Conservation (phyloP, 148 eudicot genomes). For the Rhododendron ovatum region DNA sequence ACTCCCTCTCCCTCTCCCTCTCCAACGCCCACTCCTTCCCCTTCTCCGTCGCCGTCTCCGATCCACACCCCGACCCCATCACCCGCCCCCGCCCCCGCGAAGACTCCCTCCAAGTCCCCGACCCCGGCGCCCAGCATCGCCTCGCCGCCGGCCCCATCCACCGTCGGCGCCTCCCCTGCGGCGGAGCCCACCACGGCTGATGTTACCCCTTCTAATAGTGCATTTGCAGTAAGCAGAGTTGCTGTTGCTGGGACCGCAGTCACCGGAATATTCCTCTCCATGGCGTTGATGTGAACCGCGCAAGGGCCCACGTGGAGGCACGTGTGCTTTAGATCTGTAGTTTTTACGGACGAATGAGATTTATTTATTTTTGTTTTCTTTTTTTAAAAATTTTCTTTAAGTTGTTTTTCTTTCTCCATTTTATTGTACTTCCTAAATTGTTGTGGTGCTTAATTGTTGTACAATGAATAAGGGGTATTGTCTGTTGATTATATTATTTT, state of each 20-base stretch:
- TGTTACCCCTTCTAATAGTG: conserved; percentile 8
- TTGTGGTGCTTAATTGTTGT: background rate
- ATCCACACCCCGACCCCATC: conserved; percentile 20
- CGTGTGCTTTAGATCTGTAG: conserved; percentile 17
- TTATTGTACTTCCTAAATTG: background rate
- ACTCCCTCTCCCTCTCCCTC: conserved; percentile 21
- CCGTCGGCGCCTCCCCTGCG: conserved; percentile 4
- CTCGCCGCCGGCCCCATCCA: conserved; percentile 5
- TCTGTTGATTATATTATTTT: background rate
- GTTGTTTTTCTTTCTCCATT: background rate
- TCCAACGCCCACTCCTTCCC: conserved; percentile 19
- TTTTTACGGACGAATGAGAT: conserved; percentile 21
- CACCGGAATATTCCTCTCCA: conserved; percentile 24
- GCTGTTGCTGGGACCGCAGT: conserved; percentile 31
- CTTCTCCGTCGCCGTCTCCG: conserved; percentile 17
- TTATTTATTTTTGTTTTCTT: conserved; percentile 1
- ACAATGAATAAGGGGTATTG: background rate
- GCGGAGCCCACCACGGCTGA: conserved; percentile 6
- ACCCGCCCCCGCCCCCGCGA: background rate
- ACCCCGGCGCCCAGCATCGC: conserved; percentile 3
- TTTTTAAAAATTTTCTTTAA: background rate
- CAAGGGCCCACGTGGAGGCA: background rate
- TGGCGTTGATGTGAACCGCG: conserved; percentile 28
- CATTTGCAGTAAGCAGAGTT: conserved; percentile 20
- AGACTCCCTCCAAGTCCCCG: conserved; percentile 7